phyloP scores from a whole-genome alignment of 2,329 filamentous ascomycete species.

The Knoxdaviesia capensis region DNA sequence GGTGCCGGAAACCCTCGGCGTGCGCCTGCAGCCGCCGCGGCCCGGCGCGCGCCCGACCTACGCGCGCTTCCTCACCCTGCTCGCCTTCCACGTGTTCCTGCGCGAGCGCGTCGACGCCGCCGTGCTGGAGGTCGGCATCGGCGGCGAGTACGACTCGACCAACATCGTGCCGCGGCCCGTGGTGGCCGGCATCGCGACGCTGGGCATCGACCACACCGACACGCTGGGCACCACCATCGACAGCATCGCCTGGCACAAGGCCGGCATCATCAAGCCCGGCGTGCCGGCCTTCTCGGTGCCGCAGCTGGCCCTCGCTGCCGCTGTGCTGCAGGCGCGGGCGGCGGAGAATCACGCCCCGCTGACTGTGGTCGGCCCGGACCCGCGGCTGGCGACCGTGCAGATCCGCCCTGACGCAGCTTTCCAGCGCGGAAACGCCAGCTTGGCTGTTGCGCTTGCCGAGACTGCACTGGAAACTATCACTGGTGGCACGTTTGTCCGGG shows the following conservation, averaged over 20 bases:
- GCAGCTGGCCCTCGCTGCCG: constrained; percentile 23
- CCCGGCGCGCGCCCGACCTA: constrained; percentile 32
- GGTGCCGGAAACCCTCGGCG: background rate
- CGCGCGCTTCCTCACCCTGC: constrained; percentile 41
- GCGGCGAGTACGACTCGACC: constrained; percentile 48
- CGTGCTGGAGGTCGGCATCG: constrained; percentile 47
- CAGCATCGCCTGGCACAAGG: constrained; percentile 56
- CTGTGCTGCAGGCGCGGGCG: constrained; percentile 29
- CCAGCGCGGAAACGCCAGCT: constrained; percentile 36
- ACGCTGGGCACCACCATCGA: constrained; percentile 41
- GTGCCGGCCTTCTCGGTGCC: constrained; percentile 35
- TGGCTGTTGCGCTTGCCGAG: constrained; percentile 31
- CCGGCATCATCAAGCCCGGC: constrained; percentile 45
- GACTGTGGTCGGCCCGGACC: constrained; percentile 23
- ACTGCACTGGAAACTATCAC: constrained; percentile 23
- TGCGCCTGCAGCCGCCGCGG: constrained; percentile 9
- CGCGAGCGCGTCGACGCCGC: constrained; percentile 40
- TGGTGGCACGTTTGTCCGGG: too few species aligned
- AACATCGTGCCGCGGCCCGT: constrained; percentile 40
- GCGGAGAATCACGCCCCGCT: constrained; percentile 27
- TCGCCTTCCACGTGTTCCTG: constrained; percentile 47
- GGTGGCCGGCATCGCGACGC: constrained; percentile 39
- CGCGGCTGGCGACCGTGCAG: constrained; percentile 22
- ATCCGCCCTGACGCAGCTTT: constrained; percentile 33
- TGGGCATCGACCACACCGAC: constrained; percentile 49